Percentiles rank a stretch among this genome's conserved stretches.
These are phyloP conservation scores for Coemansia sp. DNA, from an alignment of 192 early-diverging fungal genomes.

Conservation along the genomic window DNA sequence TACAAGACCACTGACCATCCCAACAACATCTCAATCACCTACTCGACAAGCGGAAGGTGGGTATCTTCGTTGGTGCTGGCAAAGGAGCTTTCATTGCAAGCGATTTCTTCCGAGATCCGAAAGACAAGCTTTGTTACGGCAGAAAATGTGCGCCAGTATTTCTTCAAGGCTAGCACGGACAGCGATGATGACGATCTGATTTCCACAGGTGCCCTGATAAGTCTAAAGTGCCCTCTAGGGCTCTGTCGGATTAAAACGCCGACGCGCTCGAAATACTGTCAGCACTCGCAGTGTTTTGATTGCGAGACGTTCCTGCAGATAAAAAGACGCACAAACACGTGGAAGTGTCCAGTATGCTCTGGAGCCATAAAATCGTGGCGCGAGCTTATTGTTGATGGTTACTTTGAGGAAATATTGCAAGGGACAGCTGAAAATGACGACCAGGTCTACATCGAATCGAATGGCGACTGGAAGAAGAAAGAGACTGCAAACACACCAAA, in stretches of 20 bases:
- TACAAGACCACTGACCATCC: conserved; percentile 8
- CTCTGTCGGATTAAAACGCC: conserved; percentile 68
- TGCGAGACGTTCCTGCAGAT: conserved; percentile 69
- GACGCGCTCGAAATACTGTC: conserved; percentile 61
- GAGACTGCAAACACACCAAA: conserved; percentile 34
- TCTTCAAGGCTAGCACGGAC: conserved; percentile 40
- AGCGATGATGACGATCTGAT: conserved; percentile 69
- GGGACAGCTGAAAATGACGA: conserved; percentile 27
- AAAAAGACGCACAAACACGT: conserved; percentile 66
- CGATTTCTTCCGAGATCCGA: conserved; percentile 30
- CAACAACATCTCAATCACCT: conserved; percentile 30
- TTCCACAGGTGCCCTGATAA: conserved; percentile 62
- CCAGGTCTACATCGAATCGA: conserved; percentile 44
- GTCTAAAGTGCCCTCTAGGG: conserved; percentile 74
- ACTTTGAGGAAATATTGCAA: conserved; percentile 51
- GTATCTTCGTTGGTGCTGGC: conserved; percentile 24
- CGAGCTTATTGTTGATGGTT: conserved; percentile 73
- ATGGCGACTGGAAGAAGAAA: conserved; percentile 44
- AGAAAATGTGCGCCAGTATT: conserved; percentile 36
- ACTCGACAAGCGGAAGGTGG: conserved; percentile 12
- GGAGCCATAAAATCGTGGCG: conserved; percentile 50
- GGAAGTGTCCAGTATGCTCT: conserved; percentile 79
- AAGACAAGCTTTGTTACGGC: conserved; percentile 9
- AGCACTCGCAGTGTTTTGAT: conserved; percentile 88
- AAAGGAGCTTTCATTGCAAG: conserved; percentile 22